Evolutionary conservation across 345 rosid species (phyloP).

Genomic region (Luvunga scandens): DNA sequence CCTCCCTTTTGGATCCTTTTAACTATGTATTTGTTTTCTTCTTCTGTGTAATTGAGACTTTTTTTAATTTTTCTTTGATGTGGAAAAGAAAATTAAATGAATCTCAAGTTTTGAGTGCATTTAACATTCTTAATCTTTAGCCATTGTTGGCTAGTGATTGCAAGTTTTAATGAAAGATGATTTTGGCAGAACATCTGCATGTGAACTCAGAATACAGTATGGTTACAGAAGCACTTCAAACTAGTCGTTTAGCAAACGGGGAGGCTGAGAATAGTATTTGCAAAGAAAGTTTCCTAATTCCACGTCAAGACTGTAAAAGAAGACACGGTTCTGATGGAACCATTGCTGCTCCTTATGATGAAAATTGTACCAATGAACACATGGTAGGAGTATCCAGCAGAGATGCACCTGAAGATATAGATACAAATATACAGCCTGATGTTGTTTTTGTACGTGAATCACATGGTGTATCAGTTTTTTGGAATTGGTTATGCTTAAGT

Average conservation of each 20-base stretch:
- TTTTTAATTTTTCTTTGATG: neutral
- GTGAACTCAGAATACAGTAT: slow-evolving; percentile 28
- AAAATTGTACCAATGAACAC: slow-evolving; percentile 27
- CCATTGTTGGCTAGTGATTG: neutral
- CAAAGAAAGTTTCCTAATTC: slow-evolving; percentile 21
- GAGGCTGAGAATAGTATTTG: slow-evolving; percentile 36
- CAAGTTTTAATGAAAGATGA: neutral
- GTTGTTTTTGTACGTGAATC: slow-evolving; percentile 39
- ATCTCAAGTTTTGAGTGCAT: neutral
- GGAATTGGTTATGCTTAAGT: neutral
- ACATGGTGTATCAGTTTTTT: neutral
- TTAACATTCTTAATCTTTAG: neutral
- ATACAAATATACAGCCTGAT: slow-evolving; percentile 22
- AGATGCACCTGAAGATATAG: slow-evolving; percentile 24
- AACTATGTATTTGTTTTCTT: neutral
- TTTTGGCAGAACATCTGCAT: slow-evolving; percentile 24
- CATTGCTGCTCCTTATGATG: slow-evolving; percentile 20
- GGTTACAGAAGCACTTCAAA: slow-evolving; percentile 54
- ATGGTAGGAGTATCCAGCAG: slow-evolving; percentile 10
- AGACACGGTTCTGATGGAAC: slow-evolving; percentile 39
- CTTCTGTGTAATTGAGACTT: neutral
- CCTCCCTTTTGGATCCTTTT: neutral
- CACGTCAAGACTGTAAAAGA: slow-evolving; percentile 34
- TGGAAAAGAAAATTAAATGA: neutral
- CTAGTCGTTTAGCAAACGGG: slow-evolving; percentile 33